A percentile compares a stretch with the other conserved stretches of the same genome.
phyloP scores from a whole-genome alignment of 2,329 filamentous ascomycete species.

The Zarea fungicola region DNA sequence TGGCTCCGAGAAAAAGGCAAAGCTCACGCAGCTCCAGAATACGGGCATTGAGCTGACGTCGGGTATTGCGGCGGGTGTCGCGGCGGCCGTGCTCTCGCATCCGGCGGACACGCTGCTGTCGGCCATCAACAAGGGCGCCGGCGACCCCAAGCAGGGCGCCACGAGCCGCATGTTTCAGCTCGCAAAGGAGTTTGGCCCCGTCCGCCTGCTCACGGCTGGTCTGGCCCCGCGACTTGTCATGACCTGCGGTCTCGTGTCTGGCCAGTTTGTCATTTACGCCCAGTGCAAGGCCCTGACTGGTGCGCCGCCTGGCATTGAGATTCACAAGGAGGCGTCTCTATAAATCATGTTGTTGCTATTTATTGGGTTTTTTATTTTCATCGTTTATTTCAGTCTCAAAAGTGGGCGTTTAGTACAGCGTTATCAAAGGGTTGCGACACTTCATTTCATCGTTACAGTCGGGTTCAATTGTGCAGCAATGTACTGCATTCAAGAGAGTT shows the following conservation, averaged over 20 bases:
- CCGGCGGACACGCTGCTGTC: constrained; percentile 66
- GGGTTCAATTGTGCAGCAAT: too few relatives aligned
- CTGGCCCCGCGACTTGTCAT: constrained; percentile 48
- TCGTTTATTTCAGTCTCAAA: neutral
- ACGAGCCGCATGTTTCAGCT: constrained; percentile 49
- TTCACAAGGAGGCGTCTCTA: constrained; percentile 40
- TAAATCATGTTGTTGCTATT: too few relatives aligned
- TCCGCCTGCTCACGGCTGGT: constrained; percentile 40
- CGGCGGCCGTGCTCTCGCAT: constrained; percentile 82
- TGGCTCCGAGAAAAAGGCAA: constrained; percentile 61
- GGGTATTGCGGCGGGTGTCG: constrained; percentile 82
- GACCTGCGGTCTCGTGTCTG: constrained; percentile 48
- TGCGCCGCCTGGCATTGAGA: constrained; percentile 46
- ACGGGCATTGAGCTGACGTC: constrained; percentile 82
- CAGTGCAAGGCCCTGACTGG: constrained; percentile 50
- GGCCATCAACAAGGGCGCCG: constrained; percentile 51
- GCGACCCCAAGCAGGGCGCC: constrained; percentile 41
- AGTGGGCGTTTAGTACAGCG: too few relatives aligned
- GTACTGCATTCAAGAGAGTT: too few relatives aligned
- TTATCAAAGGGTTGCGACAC: too few relatives aligned
- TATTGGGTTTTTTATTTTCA: neutral
- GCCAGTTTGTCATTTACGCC: constrained; percentile 51
- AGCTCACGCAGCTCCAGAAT: constrained; percentile 63
- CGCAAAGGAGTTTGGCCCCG: constrained; percentile 46
- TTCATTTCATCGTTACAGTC: too few relatives aligned